Base-by-base conservation (phyloP, 306 rosid genomes). In the Vigna nakashimae region DNA sequence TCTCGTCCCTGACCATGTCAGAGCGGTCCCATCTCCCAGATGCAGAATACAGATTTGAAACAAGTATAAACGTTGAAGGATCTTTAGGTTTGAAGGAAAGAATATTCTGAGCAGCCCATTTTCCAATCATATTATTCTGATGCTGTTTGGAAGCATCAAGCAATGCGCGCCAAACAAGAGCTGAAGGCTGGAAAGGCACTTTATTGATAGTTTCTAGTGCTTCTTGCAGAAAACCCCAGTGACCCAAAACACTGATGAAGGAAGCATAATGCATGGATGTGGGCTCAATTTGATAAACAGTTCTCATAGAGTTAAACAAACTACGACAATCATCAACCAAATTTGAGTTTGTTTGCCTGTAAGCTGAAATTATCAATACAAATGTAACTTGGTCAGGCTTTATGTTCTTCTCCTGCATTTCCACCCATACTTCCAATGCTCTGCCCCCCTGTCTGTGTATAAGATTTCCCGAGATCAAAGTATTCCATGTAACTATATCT, bases 21-120 rank as follows among this genome's bases (percentile, higher is more conserved):
- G 92, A 87, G 84, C 85, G 79, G 62, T 89, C 91, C 97, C 98
- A 94, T 86, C 91, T 89, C 83, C 97, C 98, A 71, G 91, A 88
- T 43, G 97, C 91, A 26, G 96, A 92, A 86, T 89, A 86, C 52
- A 94, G 79, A 88, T 94, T 94, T n/a, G 97, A 87, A 73, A 92
- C 72, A 58, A 94, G 97, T 83, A 90, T 73, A 75, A 81, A 88
- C 58, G 91, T 78, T 15, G 94, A 90, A 53, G 97, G 91, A 75
- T 92, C 92, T 49, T 82, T 85, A 9, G 97, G 97, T 68, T 92
- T 88, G 78, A 88, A 22, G 40, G 90, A 82, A 72, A 94, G 88
- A 43, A 94, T 90, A 42, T 18, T 65, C 82, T 86, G 92, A 17
- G 65, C 81, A 49, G 84, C 90, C 80, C 88, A 84, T 77, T 83